Evolutionary conservation across 192 early-diverging fungal genomes (phyloP).

Genomic region (Chytriomyces sp.): DNA sequence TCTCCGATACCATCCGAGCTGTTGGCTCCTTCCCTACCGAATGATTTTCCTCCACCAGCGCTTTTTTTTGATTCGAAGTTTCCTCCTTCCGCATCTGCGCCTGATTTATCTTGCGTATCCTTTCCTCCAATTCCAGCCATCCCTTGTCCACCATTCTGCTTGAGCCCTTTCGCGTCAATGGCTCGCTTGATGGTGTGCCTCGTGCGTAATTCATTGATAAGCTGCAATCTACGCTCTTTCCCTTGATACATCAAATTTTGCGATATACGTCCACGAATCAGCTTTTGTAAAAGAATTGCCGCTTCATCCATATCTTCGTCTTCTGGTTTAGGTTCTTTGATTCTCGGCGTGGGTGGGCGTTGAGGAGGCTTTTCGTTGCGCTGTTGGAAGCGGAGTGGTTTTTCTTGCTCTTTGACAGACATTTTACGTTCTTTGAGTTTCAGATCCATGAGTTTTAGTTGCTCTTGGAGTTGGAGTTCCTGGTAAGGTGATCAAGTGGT

Average conservation of each 20-base stretch:
- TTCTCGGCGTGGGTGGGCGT: slow-evolving; percentile 57
- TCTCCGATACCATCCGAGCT: not conserved
- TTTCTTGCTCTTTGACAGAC: slow-evolving; percentile 27
- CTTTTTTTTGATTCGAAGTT: not conserved
- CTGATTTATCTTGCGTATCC: not conserved
- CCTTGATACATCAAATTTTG: slow-evolving; percentile 65
- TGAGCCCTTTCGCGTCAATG: slow-evolving; percentile 3
- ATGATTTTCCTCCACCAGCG: not conserved
- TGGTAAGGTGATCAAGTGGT: not conserved
- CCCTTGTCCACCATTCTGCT: not conserved
- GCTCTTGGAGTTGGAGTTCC: slow-evolving; percentile 58
- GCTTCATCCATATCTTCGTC: slow-evolving; percentile 59
- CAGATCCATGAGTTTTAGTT: slow-evolving; percentile 56
- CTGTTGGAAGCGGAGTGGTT: slow-evolving; percentile 52
- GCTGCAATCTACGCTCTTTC: slow-evolving; percentile 55
- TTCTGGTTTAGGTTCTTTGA: slow-evolving; percentile 42
- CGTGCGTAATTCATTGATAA: slow-evolving; percentile 64
- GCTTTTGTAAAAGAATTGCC: slow-evolving; percentile 57
- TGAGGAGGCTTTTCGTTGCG: slow-evolving; percentile 59
- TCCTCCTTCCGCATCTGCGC: not conserved
- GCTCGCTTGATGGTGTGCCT: slow-evolving; percentile 50
- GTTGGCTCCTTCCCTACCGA: too few species aligned
- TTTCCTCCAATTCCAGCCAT: not conserved
- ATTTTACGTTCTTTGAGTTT: slow-evolving; percentile 55
- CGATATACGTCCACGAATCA: slow-evolving; percentile 61